Evolutionary conservation across 2,329 filamentous ascomycete species (phyloP), one percentile per base, ranked within the genome.

Genomic region (Torrubiellomyces zombiae): DNA sequence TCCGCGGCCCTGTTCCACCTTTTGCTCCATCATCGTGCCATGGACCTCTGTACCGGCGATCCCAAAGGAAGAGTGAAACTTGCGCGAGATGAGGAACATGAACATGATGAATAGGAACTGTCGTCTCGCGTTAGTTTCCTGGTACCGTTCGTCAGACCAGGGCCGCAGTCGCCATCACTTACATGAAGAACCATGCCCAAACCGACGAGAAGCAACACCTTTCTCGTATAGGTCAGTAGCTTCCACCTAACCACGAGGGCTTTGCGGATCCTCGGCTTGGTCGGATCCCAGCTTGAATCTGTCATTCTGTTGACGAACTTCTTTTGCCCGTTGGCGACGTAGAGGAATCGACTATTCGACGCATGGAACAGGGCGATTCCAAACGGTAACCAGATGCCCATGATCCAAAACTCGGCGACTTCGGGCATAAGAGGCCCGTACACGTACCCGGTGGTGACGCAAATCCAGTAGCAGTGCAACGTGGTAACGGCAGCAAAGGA

Each of bases 331-430:
- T 57, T 58, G 25, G 67, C 67, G 27, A 72, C 54, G 33, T 70
- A 52, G 11, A 72, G 55, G 26, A 75, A 67, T 28, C 67, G 65
- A 37, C 55, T 61, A 40, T 74, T 73, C 31, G 64, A 63, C 13
- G 67, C 70, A 38, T 76, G 70, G 39, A 75, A 75, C 5, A 77
- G 48, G 6, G 67, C 70, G 27, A 77, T 67, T 14, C 72, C 71
- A 23, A 69, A 60, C 8, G 72, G 72, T 3, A 76, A 51, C 42
- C 67, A 72, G 28, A 69, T 54, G 32, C 64, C 62, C 72, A 77
- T 77, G 44, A 73, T 58, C 67, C 70, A 77, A 42, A 59, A 77
- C 44, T 74, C 66, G 10, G 55, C 53, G 12, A 57, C 50, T 26
- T 65, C 65, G 0, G 67, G 63, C 25, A 50, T 46, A 2, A 57